Evolutionary conservation across 78 protist genomes (phyloP).

Genomic region (Dictyostelium firmibasis): DNA sequence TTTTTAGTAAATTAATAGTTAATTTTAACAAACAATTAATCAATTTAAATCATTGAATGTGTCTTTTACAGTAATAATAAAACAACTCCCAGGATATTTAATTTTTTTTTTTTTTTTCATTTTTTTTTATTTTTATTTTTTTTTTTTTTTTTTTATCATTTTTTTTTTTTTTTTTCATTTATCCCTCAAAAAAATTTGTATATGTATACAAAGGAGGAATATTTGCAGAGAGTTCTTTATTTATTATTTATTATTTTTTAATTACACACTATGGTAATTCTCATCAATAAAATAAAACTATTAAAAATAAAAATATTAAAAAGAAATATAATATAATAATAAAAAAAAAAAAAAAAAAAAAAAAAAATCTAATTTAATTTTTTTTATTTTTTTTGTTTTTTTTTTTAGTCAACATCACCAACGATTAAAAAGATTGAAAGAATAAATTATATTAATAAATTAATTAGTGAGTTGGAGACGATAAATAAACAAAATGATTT

Average conservation of each 20-base stretch:
- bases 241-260: not conserved
- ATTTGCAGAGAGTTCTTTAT: not conserved
- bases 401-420: slow-evolving; percentile 1
- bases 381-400: not conserved
- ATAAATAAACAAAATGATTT: not conserved
- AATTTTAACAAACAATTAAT: too few species aligned
- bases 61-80: too few species aligned
- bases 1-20: too few species aligned
- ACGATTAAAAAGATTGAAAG: not conserved
- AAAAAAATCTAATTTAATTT: slow-evolving; percentile 47
- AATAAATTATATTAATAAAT: not conserved
- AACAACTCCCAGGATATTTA: too few species aligned
- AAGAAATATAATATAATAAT: not conserved
- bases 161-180: too few species aligned
- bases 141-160: too few species aligned
- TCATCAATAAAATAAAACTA: not conserved
- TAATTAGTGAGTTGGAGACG: not conserved
- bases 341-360: not conserved
- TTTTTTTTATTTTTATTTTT: too few species aligned
- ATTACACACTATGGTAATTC: not conserved
- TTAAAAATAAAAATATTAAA: not conserved
- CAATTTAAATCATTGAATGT: too few species aligned
- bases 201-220: too few species aligned
- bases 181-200: not conserved
- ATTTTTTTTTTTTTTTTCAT: too few species aligned